A percentile compares a stretch with the other conserved stretches of the same genome.
Conservation (phyloP, 352 stramenopile species). For the Blastocystis sp. region DNA sequence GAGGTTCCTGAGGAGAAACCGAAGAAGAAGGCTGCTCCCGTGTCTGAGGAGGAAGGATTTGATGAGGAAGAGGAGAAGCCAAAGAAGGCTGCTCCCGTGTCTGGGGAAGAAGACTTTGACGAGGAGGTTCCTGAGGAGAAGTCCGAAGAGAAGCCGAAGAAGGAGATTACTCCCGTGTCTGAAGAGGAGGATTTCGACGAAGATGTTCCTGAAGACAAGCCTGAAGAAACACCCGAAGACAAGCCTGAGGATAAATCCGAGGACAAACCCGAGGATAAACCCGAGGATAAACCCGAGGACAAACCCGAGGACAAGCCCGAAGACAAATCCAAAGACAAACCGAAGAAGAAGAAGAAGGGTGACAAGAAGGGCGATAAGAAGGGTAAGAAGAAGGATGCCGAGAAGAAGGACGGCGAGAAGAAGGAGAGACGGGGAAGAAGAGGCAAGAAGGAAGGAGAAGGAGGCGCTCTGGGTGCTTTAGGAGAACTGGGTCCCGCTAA, state of each 20-base stretch:
- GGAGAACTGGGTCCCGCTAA: background rate
- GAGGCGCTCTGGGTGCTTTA: background rate
- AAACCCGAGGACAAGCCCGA: background rate
- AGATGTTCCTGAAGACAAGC: background rate
- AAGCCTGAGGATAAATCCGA: background rate
- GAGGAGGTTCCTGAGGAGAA: background rate
- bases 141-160: background rate
- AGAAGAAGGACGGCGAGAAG: background rate
- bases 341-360: background rate
- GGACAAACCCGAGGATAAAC: background rate
- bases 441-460: background rate
- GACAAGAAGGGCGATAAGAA: background rate
- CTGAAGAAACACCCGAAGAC: background rate
- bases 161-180: background rate
- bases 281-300: background rate
- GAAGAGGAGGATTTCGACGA: background rate
- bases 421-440: background rate
- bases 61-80: background rate
- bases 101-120: background rate
- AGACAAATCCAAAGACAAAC: background rate
- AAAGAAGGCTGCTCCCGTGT: background rate
- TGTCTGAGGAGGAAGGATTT: background rate
- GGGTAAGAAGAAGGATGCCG: background rate
- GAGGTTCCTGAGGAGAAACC: background rate
- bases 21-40: background rate